These are phyloP conservation scores for Byssothecium circinans DNA, from an alignment of 2,329 filamentous ascomycete genomes.

Conservation along the genomic window DNA sequence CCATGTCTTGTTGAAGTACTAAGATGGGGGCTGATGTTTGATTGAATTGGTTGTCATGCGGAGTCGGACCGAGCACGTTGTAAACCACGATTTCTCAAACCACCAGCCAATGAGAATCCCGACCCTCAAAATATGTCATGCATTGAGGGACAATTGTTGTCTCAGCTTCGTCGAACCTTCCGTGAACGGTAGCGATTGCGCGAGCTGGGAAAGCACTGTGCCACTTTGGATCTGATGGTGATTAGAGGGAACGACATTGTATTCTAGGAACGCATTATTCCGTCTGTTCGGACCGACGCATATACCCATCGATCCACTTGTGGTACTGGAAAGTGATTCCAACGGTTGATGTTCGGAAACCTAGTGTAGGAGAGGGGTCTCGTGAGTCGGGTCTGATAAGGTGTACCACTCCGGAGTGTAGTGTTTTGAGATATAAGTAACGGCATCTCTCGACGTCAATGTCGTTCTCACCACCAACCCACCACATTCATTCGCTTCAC, in stretches of 20 bases:
- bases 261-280: too few species aligned
- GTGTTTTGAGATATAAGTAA: background rate
- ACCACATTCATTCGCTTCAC: background rate
- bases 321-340: background rate
- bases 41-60: background rate
- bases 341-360: background rate
- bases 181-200: background rate
- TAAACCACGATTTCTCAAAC: background rate
- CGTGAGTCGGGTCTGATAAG: too few species aligned
- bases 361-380: too few species aligned
- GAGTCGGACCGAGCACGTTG: slow-evolving; percentile 2
- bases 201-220: background rate
- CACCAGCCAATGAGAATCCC: background rate
- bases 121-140: background rate
- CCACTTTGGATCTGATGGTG: too few species aligned
- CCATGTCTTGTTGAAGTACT: too few species aligned
- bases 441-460: background rate
- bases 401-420: background rate
- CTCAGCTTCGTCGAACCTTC: background rate
- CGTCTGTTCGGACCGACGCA: background rate
- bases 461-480: background rate
- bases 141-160: background rate
- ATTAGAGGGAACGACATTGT: too few species aligned
- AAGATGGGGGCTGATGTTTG: background rate
- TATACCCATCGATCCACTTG: background rate